Evolutionary conservation across 2,329 filamentous ascomycete genomes (phyloP), one percentile per base, ranked within the genome.

Genomic region (Cercospora sp.): DNA sequence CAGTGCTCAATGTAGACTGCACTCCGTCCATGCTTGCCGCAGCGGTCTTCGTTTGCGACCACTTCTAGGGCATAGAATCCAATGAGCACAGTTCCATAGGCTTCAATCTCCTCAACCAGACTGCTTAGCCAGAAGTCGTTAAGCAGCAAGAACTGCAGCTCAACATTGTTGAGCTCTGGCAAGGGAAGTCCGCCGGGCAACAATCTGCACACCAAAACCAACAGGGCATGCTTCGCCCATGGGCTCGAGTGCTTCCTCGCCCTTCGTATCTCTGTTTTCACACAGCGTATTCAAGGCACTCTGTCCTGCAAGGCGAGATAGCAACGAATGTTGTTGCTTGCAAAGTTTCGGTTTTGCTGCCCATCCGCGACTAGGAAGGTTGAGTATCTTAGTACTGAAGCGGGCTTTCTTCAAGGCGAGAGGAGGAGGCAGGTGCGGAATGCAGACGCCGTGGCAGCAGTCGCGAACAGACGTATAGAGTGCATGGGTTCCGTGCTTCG

Each of bases 11-110:
- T n/a, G n/a, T n/a, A n/a, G n/a, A n/a, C n/a, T n/a, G n/a, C n/a
- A n/a, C n/a, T n/a, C n/a, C n/a, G n/a, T n/a, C n/a, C n/a, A n/a
- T n/a, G n/a, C n/a, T n/a, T n/a, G n/a, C n/a, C n/a, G n/a, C n/a
- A n/a, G n/a, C n/a, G n/a, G n/a, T n/a, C n/a, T n/a, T 70, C 84
- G 83, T 74, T 90, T 30, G 88, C 84, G 26, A 97, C 87, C 16
- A 97, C 90, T 79, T 98, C 95, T 63, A n/a, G n/a, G n/a, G n/a
- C n/a, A n/a, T 98, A 99, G 76, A 98, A 99, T 77, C 98, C 94
- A 16, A 99, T 95, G 10, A 99, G 85, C 94, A 98, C 98, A 1
- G 94, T 99, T 4, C 93, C 95, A 75, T 99, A 99, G 0, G 93
- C 93, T 80, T 99, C 95, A 67, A 99, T 87, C 76, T 98, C 94